Evolutionary conservation across 179 eudicot species (phyloP).

Genomic region (Beta corolliflora): DNA sequence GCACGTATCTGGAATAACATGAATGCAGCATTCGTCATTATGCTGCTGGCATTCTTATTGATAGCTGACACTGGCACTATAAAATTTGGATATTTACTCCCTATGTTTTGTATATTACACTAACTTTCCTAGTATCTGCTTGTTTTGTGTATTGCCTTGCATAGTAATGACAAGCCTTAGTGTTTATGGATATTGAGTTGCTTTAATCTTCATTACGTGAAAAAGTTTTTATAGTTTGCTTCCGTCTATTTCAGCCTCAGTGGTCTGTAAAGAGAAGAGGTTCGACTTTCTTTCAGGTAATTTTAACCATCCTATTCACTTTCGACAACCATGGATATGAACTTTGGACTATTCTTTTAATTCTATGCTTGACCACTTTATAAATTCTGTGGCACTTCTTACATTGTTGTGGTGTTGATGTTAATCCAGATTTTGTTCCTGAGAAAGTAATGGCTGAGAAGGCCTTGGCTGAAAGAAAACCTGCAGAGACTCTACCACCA

Average conservation of each 20-base stretch:
- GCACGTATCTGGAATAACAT: not conserved
- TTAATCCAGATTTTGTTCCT: conserved; percentile 74
- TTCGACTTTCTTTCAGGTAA: conserved; percentile 91
- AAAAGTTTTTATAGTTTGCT: conserved; percentile 8
- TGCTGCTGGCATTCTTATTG: not conserved
- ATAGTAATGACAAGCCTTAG: not conserved
- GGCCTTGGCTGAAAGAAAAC: conserved; percentile 59
- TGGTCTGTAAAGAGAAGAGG: conserved; percentile 54
- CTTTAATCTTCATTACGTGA: not conserved
- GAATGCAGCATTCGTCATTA: not conserved
- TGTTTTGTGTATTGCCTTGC: not conserved
- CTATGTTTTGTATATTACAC: not conserved
- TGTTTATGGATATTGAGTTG: not conserved
- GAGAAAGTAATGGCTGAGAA: conserved; percentile 75
- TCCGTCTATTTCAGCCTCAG: conserved; percentile 59
- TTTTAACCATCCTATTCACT: not conserved
- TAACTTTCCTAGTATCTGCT: not conserved
- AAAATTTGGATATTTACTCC: not conserved
- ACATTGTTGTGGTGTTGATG: not conserved
- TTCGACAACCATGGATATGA: not conserved
- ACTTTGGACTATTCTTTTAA: not conserved
- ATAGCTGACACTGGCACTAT: not conserved
- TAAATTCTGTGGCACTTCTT: not conserved
- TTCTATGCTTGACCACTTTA: not conserved
- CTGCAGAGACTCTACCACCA: conserved; percentile 46